A percentile compares a stretch with the other conserved stretches of the same genome.
Evolutionary conservation across 345 rosid species (phyloP).

Genomic region (Populus pruinosa): DNA sequence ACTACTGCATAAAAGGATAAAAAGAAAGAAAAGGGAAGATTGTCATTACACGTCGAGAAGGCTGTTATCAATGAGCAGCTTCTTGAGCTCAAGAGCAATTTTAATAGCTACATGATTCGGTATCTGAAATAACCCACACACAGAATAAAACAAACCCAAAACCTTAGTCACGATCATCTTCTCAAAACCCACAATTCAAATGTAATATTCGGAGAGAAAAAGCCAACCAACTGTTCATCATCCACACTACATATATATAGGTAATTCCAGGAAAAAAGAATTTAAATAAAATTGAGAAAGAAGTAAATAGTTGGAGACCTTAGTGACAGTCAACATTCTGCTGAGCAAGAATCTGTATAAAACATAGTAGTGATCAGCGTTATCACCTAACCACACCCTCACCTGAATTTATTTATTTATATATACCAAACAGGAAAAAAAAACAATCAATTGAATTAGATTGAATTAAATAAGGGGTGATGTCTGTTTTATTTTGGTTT

Average conservation of each 20-base stretch:
- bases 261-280: background rate
- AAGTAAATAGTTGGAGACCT: constrained; percentile 42
- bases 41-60: constrained; percentile 89
- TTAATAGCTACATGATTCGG: constrained; percentile 94
- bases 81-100: constrained; percentile 95
- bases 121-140: constrained; percentile 48
- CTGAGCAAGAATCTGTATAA: constrained; percentile 88
- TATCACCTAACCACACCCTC: constrained; percentile 95
- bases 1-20: background rate
- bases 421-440: background rate
- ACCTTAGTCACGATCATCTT: background rate
- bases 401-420: constrained; percentile 39
- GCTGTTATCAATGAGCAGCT: constrained; percentile 91
- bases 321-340: constrained; percentile 95
- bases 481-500: background rate
- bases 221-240: background rate
- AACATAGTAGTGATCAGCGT: constrained; percentile 93
- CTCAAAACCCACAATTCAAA: no score
- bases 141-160: background rate
- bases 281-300: background rate
- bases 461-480: background rate
- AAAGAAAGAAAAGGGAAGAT: background rate
- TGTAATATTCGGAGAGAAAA: background rate
- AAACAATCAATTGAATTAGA: background rate
- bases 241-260: background rate